Conservation (phyloP, 164 flowering plant genomes). For the Vitis riparia region DNA sequence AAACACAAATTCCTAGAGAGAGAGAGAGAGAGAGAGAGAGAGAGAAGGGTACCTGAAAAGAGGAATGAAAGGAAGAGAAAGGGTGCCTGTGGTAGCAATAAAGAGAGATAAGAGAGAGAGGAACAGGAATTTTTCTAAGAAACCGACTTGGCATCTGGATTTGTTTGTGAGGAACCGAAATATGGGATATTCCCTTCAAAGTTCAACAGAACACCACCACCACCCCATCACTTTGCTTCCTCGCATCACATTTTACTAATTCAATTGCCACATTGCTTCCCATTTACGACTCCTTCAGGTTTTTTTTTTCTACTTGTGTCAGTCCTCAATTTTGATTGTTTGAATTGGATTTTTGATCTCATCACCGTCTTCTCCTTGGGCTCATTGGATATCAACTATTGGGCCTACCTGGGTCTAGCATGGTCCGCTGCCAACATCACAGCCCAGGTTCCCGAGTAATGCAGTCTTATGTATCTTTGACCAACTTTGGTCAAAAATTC, state of each 20-base stretch:
- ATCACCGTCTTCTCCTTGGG: too few species aligned
- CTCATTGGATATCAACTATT: too few species aligned
- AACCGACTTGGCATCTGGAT: constrained; percentile 29
- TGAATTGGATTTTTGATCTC: too few species aligned
- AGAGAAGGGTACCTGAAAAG: constrained; percentile 9
- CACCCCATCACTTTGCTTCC: neutral
- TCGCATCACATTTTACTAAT: neutral
- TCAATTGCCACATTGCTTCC: too few species aligned
- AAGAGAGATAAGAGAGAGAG: neutral
- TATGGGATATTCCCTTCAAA: constrained; percentile 37
- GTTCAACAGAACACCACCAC: neutral
- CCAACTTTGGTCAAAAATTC: too few species aligned
- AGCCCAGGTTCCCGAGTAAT: too few species aligned
- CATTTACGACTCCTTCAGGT: too few species aligned
- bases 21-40: constrained; percentile 1
- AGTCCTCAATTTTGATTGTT: too few species aligned
- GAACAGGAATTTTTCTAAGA: neutral
- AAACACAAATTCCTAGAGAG: neutral
- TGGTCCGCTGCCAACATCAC: too few species aligned
- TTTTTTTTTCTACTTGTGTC: too few species aligned
- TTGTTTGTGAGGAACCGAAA: constrained; percentile 27
- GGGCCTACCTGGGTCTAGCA: too few species aligned
- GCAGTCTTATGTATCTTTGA: too few species aligned
- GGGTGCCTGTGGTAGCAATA: constrained; percentile 10
- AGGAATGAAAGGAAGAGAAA: neutral